Conservation (phyloP, 192 early-diverging fungal genomes). For the Polychytrium aggregatum region DNA sequence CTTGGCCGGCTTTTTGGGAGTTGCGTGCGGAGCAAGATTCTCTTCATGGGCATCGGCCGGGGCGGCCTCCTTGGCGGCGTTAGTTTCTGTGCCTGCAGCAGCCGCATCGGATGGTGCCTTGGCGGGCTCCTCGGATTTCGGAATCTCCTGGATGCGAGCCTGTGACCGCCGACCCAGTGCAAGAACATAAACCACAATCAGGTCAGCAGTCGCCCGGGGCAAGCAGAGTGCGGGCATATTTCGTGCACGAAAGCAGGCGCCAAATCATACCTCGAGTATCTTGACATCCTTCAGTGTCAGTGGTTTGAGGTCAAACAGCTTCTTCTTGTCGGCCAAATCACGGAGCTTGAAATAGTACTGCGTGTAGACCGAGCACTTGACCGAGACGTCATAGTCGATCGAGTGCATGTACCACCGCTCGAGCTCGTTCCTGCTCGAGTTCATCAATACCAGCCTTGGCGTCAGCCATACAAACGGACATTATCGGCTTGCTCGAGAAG, state of each 20-base stretch:
- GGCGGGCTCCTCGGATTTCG: not conserved
- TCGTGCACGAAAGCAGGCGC: constrained; percentile 1
- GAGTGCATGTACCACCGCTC: constrained; percentile 52
- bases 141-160: not conserved
- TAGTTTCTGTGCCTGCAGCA: not conserved
- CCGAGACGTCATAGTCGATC: constrained; percentile 53
- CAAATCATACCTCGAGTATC: constrained; percentile 7
- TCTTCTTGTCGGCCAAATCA: constrained; percentile 24
- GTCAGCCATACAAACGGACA: not conserved
- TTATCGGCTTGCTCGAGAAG: no score
- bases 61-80: constrained; percentile 1
- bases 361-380: constrained; percentile 54
- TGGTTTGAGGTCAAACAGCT: constrained; percentile 16
- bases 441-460: not conserved
- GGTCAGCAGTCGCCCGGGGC: no score
- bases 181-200: constrained; percentile 2
- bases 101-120: constrained; percentile 8
- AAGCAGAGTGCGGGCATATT: no score
- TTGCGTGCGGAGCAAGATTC: not conserved
- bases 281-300: constrained; percentile 3
- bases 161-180: not conserved
- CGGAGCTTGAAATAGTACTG: constrained; percentile 52
- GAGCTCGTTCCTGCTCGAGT: constrained; percentile 45
- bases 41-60: not conserved
- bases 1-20: not conserved